Conservation (phyloP, 1,284 basidiomycete genomes). For the Pascua guehoae region DNA sequence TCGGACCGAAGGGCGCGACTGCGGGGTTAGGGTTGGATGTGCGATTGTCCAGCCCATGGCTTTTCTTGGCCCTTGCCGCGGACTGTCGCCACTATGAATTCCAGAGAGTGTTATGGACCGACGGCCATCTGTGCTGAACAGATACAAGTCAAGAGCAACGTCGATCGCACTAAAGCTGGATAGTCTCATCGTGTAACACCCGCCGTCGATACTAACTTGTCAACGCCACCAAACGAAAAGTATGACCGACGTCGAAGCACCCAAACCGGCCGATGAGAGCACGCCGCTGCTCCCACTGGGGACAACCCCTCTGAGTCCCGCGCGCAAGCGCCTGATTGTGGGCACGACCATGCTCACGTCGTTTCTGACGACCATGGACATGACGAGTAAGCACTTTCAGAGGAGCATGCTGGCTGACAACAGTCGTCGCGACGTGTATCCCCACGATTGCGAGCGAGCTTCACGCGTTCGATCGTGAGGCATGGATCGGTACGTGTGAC, state of each 20-base stretch:
- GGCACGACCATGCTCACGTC: conserved; percentile 22
- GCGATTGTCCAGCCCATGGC: too few relatives aligned
- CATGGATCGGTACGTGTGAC: not conserved
- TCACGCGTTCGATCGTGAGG: conserved; percentile 24
- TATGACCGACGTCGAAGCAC: not conserved
- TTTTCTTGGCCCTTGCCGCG: too few relatives aligned
- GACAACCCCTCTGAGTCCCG: not conserved
- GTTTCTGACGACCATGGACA: conserved; percentile 25
- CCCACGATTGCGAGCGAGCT: conserved; percentile 30
- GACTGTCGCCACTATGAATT: too few relatives aligned
- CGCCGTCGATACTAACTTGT: too few relatives aligned
- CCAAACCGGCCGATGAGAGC: conserved; percentile 5
- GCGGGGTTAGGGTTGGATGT: too few relatives aligned
- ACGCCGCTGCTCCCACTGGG: conserved; percentile 10
- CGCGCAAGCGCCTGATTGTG: conserved; percentile 21
- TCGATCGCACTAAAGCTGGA: too few relatives aligned
- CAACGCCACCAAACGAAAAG: not conserved
- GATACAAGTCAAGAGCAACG: too few relatives aligned
- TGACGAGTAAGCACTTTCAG: conserved; percentile 21
- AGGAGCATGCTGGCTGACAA: not conserved
- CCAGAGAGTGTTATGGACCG: too few relatives aligned
- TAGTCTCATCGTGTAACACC: too few relatives aligned
- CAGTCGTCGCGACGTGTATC: conserved; percentile 33
- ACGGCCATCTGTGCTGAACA: too few relatives aligned
- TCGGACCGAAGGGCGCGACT: too few relatives aligned